Conservation (phyloP, 139 green algal species). For the Asterochloris sp. region DNA sequence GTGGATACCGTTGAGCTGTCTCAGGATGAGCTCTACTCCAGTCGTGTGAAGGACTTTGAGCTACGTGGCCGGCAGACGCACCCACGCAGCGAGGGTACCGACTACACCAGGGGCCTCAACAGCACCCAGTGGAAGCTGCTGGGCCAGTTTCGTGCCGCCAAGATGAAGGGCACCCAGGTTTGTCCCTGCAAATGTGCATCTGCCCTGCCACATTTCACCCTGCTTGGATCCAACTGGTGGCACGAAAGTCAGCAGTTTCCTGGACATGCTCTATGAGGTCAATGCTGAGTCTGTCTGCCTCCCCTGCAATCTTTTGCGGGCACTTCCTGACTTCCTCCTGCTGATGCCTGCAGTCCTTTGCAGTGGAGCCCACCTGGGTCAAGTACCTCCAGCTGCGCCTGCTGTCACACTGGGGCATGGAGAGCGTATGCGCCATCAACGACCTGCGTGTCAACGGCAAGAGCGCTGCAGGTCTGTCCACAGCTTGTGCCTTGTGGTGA, state of each 20-base stretch:
- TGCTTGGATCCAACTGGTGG: too few species aligned
- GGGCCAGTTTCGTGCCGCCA: conserved; percentile 68
- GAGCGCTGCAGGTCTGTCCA: conserved; percentile 36
- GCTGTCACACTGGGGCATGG: conserved; percentile 68
- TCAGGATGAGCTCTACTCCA: conserved; percentile 85
- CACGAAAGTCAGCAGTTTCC: too few species aligned
- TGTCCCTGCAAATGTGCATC: conserved; percentile 15
- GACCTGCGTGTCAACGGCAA: conserved; percentile 57
- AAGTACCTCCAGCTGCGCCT: conserved; percentile 78
- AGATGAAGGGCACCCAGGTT: conserved; percentile 68
- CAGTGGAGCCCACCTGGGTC: conserved; percentile 30
- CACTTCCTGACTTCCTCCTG: neutral
- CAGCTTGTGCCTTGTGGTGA: too few species aligned
- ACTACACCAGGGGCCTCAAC: conserved; percentile 42
- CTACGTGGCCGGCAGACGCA: conserved; percentile 50
- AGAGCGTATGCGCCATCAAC: conserved; percentile 88
- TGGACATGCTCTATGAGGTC: too few species aligned
- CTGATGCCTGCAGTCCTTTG: neutral
- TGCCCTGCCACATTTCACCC: neutral
- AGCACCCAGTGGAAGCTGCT: conserved; percentile 62
- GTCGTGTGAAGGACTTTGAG: conserved; percentile 58
- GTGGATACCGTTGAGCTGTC: conserved; percentile 18
- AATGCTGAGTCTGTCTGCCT: too few species aligned
- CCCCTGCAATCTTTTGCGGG: neutral
- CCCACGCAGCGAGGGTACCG: conserved; percentile 40